Base-by-base conservation (phyloP, 1,139 yeast species). In the Pichia sp. region DNA sequence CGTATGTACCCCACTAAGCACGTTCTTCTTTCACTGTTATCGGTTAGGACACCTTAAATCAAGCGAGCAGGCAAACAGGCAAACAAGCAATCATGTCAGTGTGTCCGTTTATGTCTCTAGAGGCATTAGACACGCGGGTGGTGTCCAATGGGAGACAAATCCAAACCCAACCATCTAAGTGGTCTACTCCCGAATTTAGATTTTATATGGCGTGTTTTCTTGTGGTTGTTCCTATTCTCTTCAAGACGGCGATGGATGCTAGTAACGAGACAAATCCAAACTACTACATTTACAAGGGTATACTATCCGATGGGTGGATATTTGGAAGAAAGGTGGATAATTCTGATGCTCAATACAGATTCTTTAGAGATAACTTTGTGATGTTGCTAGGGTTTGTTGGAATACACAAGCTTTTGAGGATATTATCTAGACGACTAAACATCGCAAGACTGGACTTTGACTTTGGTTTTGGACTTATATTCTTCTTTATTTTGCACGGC, bases 301-400 rank as follows among this genome's bases (percentile, higher is more conserved):
- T 78, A 30, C 64, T 91, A 40, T 69, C 78, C 30, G 61, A 70
- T 9, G 82, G 88, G 3, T 85, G 94, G 95, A 59, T 84, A 46
- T 75, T 77, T 47, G 87, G 88, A 3, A 60, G 93, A 22, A 80
- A 74, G 63, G 93, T 74, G 48, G 96, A 93, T 56, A 88, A 88
- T 55, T 81, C 95, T 4, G 99, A 93, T 55, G 67, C 67, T 27
- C 99, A 93, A 58, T 93, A 91, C 53, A 64, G 86, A 22, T 85
- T 87, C 51, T 87, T 93, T 56, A 70, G 98, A 49, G 80, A 82
- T 52, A 87, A 86, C 55, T 67, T 88, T 47, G 72, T 76, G 10
- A 56, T 82, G 36, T 61, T 93, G 34, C 56, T 66, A 19, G 72
- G 62, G 1, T 64, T 86, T 35, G 66, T 80, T 34, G 49, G 57